These are phyloP conservation scores for Croton setiger DNA, from an alignment of 441 rosid species.

Conservation along the genomic window DNA sequence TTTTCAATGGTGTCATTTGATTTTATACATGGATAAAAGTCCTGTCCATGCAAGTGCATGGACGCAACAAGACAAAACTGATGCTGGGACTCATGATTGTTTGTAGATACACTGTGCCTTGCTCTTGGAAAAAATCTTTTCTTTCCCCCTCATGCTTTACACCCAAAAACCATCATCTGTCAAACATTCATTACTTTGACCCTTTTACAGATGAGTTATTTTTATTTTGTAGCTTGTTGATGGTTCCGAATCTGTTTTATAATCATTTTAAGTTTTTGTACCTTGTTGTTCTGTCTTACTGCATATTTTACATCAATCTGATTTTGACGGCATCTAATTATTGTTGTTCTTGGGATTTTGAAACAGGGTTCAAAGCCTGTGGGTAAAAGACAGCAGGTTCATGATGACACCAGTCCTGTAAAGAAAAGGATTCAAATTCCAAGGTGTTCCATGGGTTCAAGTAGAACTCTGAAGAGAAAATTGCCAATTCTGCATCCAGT, in stretches of 20 bases:
- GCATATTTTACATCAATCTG: not conserved
- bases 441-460: conserved; percentile 1
- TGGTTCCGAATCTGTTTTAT: too few relatives aligned
- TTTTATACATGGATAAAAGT: not conserved
- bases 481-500: not conserved
- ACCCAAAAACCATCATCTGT: not conserved
- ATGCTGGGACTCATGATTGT: not conserved
- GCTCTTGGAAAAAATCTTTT: not conserved
- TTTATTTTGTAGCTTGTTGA: too few relatives aligned
- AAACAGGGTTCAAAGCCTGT: conserved; percentile 17
- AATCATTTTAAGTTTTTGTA: not conserved
- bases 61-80: not conserved
- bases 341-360: conserved; percentile 3
- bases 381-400: conserved; percentile 3
- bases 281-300: too few relatives aligned
- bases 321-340: not conserved
- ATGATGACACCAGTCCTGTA: not conserved
- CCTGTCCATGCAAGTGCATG: not conserved
- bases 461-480: conserved; percentile 19
- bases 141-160: not conserved
- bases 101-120: not conserved
- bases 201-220: not conserved
- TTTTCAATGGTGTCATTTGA: not conserved
- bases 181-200: not conserved
- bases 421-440: conserved; percentile 4